Evolutionary conservation across 768 basidiomycete species (phyloP).

Genomic region (Lactarius trivialis): DNA sequence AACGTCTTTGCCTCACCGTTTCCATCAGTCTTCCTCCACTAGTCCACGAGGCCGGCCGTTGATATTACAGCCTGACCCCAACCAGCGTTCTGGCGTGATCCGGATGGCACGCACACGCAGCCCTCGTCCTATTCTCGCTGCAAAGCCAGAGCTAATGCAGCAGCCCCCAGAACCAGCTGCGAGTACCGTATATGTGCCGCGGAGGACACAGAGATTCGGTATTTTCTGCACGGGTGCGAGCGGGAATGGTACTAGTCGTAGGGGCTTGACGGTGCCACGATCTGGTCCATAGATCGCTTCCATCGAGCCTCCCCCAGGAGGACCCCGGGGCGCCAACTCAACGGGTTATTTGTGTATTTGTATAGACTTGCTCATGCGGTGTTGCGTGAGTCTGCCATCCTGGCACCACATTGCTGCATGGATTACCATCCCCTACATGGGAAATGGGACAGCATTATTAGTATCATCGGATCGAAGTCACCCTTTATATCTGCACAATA

Average conservation of each 20-base stretch:
- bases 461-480: neutral
- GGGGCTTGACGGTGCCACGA: constrained; percentile 5
- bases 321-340: neutral
- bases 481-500: neutral
- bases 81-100: constrained; percentile 5
- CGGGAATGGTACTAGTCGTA: neutral
- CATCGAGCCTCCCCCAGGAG: neutral
- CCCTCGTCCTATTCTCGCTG: constrained; percentile 7
- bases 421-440: constrained; percentile 1
- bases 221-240: constrained; percentile 19
- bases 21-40: constrained; percentile 16
- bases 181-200: neutral
- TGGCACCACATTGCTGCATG: constrained; percentile 4
- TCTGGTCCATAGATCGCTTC: constrained; percentile 2
- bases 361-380: neutral
- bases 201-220: constrained; percentile 20
- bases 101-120: constrained; percentile 21
- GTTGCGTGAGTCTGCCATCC: neutral
- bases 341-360: neutral
- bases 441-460: constrained; percentile 11
- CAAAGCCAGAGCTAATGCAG: neutral
- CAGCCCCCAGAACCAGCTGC: neutral
- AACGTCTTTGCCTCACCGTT: constrained; percentile 19
- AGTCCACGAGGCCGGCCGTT: constrained; percentile 16
- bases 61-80: constrained; percentile 9